Evolutionary conservation across 75 land plant genomes (phyloP), one percentile per base, ranked within the genome.

Genomic region (Adiantum capillusveneris): DNA sequence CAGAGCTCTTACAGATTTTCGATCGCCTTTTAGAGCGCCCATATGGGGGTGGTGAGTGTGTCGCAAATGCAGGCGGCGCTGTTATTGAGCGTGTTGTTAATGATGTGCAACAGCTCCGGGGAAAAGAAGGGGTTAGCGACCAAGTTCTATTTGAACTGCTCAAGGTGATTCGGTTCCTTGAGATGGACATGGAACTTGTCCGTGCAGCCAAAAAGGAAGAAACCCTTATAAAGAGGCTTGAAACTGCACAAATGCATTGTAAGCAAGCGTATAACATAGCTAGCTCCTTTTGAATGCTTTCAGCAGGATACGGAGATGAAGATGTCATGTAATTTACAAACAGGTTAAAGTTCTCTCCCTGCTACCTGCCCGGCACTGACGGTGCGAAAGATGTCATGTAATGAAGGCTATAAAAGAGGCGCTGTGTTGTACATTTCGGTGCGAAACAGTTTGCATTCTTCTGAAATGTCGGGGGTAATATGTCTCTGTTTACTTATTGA

Each of bases 131-230:
- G 44, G 85, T 82, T 44, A 70, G 80, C 41, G 86, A 85, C 31
- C 79, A 82, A 39, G 57, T 74, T 58, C 64, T 85, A 31, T 80
- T 84, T 13, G 95, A 89, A 79, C 64, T 89, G 43, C 56, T 58
- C 14, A 68, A 90, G 24, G 83, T 84, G 25, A 52, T 83, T 76
- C 70, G 64, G 65, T 52, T 89, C 50, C 71, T 89, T 72, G 86
- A 89, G 67, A 80, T 83, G 90, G 90, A 89, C 30, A 58, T 85
- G 77, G 75, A 74, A 41, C 82, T 89, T 77, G 79, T 86, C 28
- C 68, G 67, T 53, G 86, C 82, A 27, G 90, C 95, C 13, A 64
- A 69, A n/a, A 82, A 83, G 62, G 82, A 79, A 28, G 77, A 83
- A 56, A 85, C 95, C 1, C 59, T 85, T 58, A 28, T 31, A 7